Evolutionary conservation across 768 basidiomycete species (phyloP).

Genomic region (Royoungia palumana): DNA sequence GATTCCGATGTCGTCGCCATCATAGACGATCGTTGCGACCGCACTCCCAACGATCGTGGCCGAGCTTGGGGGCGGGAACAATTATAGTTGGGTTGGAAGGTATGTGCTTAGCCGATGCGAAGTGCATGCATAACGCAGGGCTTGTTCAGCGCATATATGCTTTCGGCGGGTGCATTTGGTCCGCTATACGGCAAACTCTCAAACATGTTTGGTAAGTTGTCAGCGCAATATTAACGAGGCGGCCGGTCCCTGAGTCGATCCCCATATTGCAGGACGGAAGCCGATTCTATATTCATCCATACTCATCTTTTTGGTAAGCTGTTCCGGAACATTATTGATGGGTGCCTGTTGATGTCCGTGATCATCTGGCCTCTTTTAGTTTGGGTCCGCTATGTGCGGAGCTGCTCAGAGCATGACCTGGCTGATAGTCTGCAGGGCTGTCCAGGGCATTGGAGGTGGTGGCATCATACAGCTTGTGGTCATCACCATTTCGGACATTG

Average conservation of each 20-base stretch:
- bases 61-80: slow-evolving; percentile 58
- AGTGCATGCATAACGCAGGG: too few relatives aligned
- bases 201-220: slow-evolving; percentile 42
- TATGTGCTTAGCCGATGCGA: slow-evolving; percentile 20
- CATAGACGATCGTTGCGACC: slow-evolving; percentile 66
- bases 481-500: slow-evolving; percentile 80
- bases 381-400: slow-evolving; percentile 77
- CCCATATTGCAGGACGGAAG: slow-evolving; percentile 50
- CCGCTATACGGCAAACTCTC: slow-evolving; percentile 81
- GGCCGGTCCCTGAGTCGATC: background rate
- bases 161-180: slow-evolving; percentile 61
- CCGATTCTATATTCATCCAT: slow-evolving; percentile 67
- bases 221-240: background rate
- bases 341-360: background rate
- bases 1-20: background rate
- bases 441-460: slow-evolving; percentile 82
- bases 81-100: slow-evolving; percentile 76
- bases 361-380: slow-evolving; percentile 32
- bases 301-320: slow-evolving; percentile 59
- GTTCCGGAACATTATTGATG: too few relatives aligned
- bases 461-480: slow-evolving; percentile 73
- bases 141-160: slow-evolving; percentile 62
- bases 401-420: slow-evolving; percentile 74
- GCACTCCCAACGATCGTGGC: slow-evolving; percentile 72
- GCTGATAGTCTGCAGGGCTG: slow-evolving; percentile 70